These are phyloP conservation scores for Hordeum pubiflorum DNA, from an alignment of 202 grass and related monocot species.

Conservation along the genomic window DNA sequence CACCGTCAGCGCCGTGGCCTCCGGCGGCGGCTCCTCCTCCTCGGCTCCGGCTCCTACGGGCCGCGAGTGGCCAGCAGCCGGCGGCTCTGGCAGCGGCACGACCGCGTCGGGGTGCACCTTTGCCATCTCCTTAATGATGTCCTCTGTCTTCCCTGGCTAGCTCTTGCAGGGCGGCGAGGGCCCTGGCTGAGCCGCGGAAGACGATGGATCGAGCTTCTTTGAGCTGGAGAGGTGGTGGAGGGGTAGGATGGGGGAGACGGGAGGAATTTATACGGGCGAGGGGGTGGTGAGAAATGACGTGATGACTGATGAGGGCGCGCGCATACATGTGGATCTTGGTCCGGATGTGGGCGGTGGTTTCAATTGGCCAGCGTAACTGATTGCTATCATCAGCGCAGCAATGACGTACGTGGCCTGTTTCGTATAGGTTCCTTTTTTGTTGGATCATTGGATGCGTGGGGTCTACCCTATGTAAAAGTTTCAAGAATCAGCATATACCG, in stretches of 20 bases:
- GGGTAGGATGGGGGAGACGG: background rate
- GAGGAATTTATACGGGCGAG: background rate
- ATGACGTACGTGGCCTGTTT: background rate
- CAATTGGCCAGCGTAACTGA: background rate
- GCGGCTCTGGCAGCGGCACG: background rate
- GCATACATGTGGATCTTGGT: background rate
- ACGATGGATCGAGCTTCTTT: background rate
- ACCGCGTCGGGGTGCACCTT: slow-evolving; percentile 61
- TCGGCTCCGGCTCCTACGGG: background rate
- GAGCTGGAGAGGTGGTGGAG: slow-evolving; percentile 4
- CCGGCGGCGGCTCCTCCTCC: background rate
- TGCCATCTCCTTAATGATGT: slow-evolving; percentile 24
- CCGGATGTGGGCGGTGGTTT: slow-evolving; percentile 2
- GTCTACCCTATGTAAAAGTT: background rate
- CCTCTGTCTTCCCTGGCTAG: background rate
- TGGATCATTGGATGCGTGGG: background rate
- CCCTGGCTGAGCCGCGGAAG: background rate
- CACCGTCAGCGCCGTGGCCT: slow-evolving; percentile 38
- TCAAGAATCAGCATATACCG: no score
- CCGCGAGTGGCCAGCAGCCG: background rate
- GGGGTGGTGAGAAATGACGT: background rate
- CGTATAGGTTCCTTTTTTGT: background rate
- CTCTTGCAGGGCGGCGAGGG: background rate
- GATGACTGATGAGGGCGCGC: background rate
- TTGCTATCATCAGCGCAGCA: background rate